Conservation (phyloP, 164 flowering plant species). For the Magnolia changhungtana region DNA sequence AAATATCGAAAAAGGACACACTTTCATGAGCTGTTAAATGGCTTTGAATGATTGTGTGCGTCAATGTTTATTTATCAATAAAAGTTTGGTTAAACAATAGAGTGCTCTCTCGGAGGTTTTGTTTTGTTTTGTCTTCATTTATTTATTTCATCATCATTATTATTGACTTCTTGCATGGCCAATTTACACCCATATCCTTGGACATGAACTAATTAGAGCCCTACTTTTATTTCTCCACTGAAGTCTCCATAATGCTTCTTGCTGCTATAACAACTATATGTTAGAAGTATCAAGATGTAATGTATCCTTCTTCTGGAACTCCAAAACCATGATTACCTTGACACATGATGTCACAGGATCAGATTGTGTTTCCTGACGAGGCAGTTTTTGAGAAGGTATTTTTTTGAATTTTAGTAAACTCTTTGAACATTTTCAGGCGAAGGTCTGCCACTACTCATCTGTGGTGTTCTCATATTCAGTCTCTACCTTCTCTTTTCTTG, state of each 20-base stretch:
- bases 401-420: not conserved
- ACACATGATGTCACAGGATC: constrained; percentile 61
- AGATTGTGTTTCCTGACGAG: constrained; percentile 89
- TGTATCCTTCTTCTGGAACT: not conserved
- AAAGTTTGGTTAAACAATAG: not conserved
- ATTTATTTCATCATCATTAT: not conserved
- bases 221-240: not conserved
- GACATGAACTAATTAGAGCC: not conserved
- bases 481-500: not conserved
- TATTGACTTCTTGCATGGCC: not conserved
- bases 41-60: not conserved
- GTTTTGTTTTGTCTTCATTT: not conserved
- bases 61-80: not conserved
- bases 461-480: not conserved
- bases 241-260: not conserved
- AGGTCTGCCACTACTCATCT: not conserved
- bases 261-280: not conserved
- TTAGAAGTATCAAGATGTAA: not conserved
- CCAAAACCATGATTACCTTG: constrained; percentile 32
- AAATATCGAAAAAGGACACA: too few species aligned
- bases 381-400: constrained; percentile 94
- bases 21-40: not conserved
- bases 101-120: not conserved
- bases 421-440: not conserved
- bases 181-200: not conserved